These are phyloP conservation scores for Lizonia empirigonia DNA, from an alignment of 2,329 filamentous ascomycete genomes.

Conservation along the genomic window DNA sequence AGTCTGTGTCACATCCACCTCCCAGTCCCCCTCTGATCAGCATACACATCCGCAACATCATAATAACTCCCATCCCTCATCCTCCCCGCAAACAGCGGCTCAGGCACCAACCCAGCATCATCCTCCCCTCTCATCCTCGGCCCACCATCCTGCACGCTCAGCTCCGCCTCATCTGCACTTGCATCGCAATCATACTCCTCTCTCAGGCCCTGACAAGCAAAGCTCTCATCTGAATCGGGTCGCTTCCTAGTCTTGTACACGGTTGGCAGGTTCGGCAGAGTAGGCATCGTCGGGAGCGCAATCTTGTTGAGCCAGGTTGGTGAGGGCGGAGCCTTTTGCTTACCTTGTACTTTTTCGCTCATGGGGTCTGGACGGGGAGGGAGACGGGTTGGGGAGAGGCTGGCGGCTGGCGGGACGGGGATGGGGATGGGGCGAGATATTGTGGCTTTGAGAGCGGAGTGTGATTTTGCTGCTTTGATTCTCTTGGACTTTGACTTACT, in stretches of 20 bases:
- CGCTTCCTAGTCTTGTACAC: slow-evolving; percentile 13
- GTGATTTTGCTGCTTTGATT: slow-evolving; percentile 7
- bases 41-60: not conserved
- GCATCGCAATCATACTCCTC: not conserved
- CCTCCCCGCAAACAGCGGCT: slow-evolving; percentile 13
- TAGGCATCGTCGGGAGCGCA: slow-evolving; percentile 5
- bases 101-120: slow-evolving; percentile 9
- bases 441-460: slow-evolving; percentile 23
- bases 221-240: slow-evolving; percentile 26
- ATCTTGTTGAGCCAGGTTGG: slow-evolving; percentile 20
- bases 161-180: not conserved
- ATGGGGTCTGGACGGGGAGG: not conserved
- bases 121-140: not conserved
- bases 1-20: not conserved
- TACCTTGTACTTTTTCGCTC: slow-evolving; percentile 1
- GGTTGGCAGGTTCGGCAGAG: slow-evolving; percentile 3
- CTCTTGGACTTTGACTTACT: slow-evolving; percentile 4
- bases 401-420: not conserved
- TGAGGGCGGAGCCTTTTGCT: not conserved
- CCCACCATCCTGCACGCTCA: not conserved
- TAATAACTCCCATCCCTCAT: not conserved
- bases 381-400: not conserved
- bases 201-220: slow-evolving; percentile 27
- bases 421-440: slow-evolving; percentile 32
- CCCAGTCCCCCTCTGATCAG: not conserved